Conservation (phyloP, 202 grass and related monocot species). For the Sporobolus alterniflorus region DNA sequence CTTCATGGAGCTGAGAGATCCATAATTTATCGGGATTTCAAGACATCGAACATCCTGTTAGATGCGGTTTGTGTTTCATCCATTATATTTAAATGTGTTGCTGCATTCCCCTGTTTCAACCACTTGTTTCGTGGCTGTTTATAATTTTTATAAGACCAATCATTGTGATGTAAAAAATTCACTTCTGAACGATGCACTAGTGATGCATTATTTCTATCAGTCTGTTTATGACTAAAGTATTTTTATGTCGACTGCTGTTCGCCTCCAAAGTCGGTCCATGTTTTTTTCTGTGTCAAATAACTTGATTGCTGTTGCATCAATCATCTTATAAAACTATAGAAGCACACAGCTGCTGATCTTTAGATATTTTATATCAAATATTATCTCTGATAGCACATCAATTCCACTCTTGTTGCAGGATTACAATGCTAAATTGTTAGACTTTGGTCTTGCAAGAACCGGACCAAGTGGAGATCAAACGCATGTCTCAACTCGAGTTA, state of each 20-base stretch:
- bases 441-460: constrained; percentile 97
- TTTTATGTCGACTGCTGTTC: not conserved
- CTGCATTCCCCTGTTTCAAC: not conserved
- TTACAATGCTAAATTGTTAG: constrained; percentile 98
- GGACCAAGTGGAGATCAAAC: constrained; percentile 99
- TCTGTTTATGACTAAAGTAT: not conserved
- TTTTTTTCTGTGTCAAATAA: not conserved
- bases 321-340: not conserved
- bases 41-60: constrained; percentile 98
- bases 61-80: constrained; percentile 67
- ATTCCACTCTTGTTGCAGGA: constrained; percentile 63
- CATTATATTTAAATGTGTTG: constrained; percentile 2
- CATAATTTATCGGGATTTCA: constrained; percentile 99
- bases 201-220: constrained; percentile 7
- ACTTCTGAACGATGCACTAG: not conserved
- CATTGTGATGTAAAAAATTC: not conserved
- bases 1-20: constrained; percentile 90
- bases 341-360: constrained; percentile 18
- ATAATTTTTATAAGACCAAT: not conserved
- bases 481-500: constrained; percentile 94
- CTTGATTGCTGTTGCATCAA: not conserved
- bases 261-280: constrained; percentile 11
- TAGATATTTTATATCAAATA: constrained; percentile 21
- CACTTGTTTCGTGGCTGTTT: not conserved
- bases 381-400: not conserved